A percentile compares a stretch with the other conserved stretches of the same genome.
phyloP scores from a whole-genome alignment of 768 basidiomycete genomes.

The Russula ochroleuca region DNA sequence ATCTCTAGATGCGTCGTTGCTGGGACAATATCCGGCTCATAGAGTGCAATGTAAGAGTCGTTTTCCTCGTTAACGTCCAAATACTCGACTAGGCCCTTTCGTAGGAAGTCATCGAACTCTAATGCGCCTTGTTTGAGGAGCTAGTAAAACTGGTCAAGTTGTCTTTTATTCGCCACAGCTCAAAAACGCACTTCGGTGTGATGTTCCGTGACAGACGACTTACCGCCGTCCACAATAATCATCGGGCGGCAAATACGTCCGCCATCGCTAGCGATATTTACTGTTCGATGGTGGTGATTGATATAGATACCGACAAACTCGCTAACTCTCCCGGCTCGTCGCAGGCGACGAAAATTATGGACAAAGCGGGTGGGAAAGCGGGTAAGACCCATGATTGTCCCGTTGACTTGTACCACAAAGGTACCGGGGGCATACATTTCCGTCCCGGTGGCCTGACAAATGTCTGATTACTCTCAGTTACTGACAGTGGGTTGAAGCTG shows the following conservation, averaged over 20 bases:
- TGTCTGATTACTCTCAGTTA: conserved; percentile 52
- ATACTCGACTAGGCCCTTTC: conserved; percentile 91
- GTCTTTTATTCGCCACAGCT: background rate
- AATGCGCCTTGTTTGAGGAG: conserved; percentile 73
- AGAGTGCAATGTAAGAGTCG: conserved; percentile 92
- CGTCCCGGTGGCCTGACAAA: conserved; percentile 84
- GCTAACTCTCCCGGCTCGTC: conserved; percentile 86
- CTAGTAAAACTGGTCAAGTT: conserved; percentile 38
- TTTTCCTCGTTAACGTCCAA: conserved; percentile 99
- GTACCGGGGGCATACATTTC: conserved; percentile 94
- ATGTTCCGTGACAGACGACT: conserved; percentile 69
- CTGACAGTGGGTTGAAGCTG: background rate
- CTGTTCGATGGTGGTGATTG: conserved; percentile 90
- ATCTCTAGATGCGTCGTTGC: conserved; percentile 95
- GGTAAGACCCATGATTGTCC: conserved; percentile 90
- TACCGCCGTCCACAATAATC: conserved; percentile 89
- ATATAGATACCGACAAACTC: conserved; percentile 97
- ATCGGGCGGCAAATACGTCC: conserved; percentile 96
- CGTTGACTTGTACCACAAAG: conserved; percentile 96
- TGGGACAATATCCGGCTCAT: conserved; percentile 79
- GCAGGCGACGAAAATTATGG: conserved; percentile 82
- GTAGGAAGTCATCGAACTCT: conserved; percentile 91
- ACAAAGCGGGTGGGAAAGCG: conserved; percentile 84
- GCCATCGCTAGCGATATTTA: conserved; percentile 95
- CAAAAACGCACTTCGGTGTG: conserved; percentile 64